Evolutionary conservation across 441 rosid species (phyloP).

Genomic region (Syzygium malaccense): DNA sequence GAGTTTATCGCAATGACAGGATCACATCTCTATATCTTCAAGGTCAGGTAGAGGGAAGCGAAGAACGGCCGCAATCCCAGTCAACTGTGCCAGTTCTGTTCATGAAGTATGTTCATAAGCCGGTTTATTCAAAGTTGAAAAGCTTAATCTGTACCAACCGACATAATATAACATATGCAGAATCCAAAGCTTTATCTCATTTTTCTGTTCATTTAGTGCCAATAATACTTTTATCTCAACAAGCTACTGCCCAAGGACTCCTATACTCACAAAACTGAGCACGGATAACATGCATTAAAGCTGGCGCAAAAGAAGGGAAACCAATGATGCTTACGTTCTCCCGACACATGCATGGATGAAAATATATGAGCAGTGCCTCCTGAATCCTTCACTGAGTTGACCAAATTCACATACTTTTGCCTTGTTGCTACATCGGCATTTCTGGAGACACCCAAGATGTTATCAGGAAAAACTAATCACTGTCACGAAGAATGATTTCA

Average conservation of each 20-base stretch:
- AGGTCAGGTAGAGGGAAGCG: constrained; percentile 92
- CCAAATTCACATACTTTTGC: constrained; percentile 61
- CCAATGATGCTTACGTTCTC: constrained; percentile 61
- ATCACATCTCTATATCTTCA: constrained; percentile 90
- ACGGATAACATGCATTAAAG: neutral
- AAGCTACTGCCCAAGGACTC: neutral
- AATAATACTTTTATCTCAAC: neutral
- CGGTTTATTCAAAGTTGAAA: neutral
- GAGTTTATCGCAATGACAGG: neutral
- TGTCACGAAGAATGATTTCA: neutral
- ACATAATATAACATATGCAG: neutral
- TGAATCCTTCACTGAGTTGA: constrained; percentile 64
- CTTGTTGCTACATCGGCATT: constrained; percentile 65
- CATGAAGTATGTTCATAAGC: neutral
- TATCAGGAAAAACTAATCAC: neutral
- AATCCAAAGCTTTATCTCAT: neutral
- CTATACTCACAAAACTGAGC: neutral
- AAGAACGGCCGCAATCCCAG: constrained; percentile 87
- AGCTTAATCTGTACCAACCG: neutral
- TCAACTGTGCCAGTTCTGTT: constrained; percentile 75
- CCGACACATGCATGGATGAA: constrained; percentile 93
- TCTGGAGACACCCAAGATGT: constrained; percentile 32
- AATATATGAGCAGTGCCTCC: constrained; percentile 81
- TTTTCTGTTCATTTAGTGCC: neutral
- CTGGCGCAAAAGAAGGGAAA: neutral